Base-by-base conservation (phyloP, 2,329 filamentous ascomycete genomes). In the Metarhizium humberi region DNA sequence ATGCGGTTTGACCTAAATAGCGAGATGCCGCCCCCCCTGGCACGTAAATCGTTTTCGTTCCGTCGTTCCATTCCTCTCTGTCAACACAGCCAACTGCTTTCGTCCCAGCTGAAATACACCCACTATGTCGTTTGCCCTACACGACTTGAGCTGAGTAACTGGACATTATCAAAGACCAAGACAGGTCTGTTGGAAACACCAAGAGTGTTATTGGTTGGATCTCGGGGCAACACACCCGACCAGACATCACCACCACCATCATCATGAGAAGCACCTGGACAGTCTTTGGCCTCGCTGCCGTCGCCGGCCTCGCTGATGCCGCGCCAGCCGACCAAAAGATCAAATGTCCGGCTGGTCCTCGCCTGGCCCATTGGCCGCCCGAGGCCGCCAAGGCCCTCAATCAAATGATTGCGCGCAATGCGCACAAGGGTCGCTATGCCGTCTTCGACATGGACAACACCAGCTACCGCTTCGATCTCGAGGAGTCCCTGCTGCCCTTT, bases 381-480 rank as follows among this genome's bases (percentile, higher is more conserved):
- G 58, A 62, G 6, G 71, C 71, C 0, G 72, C 71, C 4, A 61
- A 61, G 29, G 62, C 66, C 3, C 64, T 74, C 50, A 63, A 70
- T 55, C 60, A 59, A 38, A 72, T 74, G 71, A 73, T 74, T 54
- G 60, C 62, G 1, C 61, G 61, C 53, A 73, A 74, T 54, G 69
- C 70, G 25, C 63, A 73, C 63, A 59, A 64, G 49, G 68, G 69
- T 29, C 65, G 66, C 52, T 74, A 71, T 48, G 71, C 72, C 13
- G 66, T 71, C 29, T 74, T 74, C 49, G 71, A 75, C 63, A 75
- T 75, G 73, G 73, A 75, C 65, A 75, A 75, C 62, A 75, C 73
- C 3, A 70, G 68, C 58, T 75, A 70, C 42, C 67, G 66, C 51
- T 73, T 64, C 52, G 73, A 75, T 52, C 59, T 75, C 11, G 72